These are phyloP conservation scores for Tremella yokohamensis DNA, from an alignment of 768 basidiomycete species.

Conservation along the genomic window DNA sequence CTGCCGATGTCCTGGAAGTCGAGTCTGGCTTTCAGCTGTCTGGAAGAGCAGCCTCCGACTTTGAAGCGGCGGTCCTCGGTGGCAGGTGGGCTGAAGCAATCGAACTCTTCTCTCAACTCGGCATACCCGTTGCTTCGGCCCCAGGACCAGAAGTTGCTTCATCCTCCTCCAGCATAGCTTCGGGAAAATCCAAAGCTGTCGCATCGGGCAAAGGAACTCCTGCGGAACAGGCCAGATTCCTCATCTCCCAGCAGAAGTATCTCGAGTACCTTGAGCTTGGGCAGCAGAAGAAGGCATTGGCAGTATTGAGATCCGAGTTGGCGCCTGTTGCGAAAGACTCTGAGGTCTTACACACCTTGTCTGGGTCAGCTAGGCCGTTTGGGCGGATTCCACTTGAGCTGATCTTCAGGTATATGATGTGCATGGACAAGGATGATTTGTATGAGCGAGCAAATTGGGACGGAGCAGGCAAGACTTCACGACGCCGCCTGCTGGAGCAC, in stretches of 20 bases:
- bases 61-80: conserved; percentile 72
- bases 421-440: conserved; percentile 76
- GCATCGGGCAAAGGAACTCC: conserved; percentile 19
- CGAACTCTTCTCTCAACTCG: conserved; percentile 63
- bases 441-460: conserved; percentile 81
- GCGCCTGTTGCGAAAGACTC: conserved; percentile 75
- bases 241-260: conserved; percentile 93
- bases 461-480: conserved; percentile 74
- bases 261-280: conserved; percentile 81
- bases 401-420: conserved; percentile 78
- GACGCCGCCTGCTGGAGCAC: conserved; percentile 68
- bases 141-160: conserved; percentile 54
- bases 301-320: conserved; percentile 80
- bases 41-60: conserved; percentile 68
- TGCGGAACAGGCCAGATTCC: conserved; percentile 70
- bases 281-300: conserved; percentile 74
- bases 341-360: conserved; percentile 78
- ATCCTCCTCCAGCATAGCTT: conserved; percentile 25
- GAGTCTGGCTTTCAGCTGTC: conserved; percentile 91
- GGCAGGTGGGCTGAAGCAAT: conserved; percentile 80
- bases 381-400: conserved; percentile 19
- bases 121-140: conserved; percentile 52
- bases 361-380: conserved; percentile 62
- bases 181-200: conserved; percentile 23
- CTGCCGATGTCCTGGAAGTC: conserved; percentile 79